phyloP scores from a whole-genome alignment of 768 basidiomycete species.

The Tulasnella sp. region DNA sequence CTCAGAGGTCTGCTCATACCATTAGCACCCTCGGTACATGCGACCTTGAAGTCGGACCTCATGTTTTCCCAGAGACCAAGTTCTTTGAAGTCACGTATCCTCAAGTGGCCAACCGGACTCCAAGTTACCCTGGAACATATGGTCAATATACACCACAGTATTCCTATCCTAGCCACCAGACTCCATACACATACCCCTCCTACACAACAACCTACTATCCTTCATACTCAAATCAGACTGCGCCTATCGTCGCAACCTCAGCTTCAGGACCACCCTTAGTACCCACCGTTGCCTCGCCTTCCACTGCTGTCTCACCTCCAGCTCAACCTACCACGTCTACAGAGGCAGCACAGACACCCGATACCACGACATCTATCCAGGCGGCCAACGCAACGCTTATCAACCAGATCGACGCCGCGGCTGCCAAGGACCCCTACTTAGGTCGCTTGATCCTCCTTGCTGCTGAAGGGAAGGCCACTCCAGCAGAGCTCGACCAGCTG shows the following conservation, averaged over 20 bases:
- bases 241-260: neutral
- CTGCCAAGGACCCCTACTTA: slow-evolving; percentile 53
- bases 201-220: slow-evolving; percentile 21
- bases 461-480: slow-evolving; percentile 45
- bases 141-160: slow-evolving; percentile 24
- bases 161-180: slow-evolving; percentile 15
- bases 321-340: neutral
- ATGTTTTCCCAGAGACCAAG: slow-evolving; percentile 51
- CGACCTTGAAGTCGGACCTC: slow-evolving; percentile 63
- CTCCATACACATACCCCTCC: slow-evolving; percentile 10
- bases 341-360: slow-evolving; percentile 19
- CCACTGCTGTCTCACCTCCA: neutral
- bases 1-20: slow-evolving; percentile 40
- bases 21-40: slow-evolving; percentile 54
- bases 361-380: slow-evolving; percentile 19
- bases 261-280: neutral
- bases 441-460: slow-evolving; percentile 53
- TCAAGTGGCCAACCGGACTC: neutral
- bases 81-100: slow-evolving; percentile 56
- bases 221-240: slow-evolving; percentile 17
- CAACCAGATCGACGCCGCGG: slow-evolving; percentile 53
- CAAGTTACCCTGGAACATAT: neutral
- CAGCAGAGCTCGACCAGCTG: slow-evolving; percentile 54
- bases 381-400: slow-evolving; percentile 21
- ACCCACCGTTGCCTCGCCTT: slow-evolving; percentile 14